Evolutionary conservation across 75 land plant species (phyloP).

Genomic region (Pinus tabuliformis): DNA sequence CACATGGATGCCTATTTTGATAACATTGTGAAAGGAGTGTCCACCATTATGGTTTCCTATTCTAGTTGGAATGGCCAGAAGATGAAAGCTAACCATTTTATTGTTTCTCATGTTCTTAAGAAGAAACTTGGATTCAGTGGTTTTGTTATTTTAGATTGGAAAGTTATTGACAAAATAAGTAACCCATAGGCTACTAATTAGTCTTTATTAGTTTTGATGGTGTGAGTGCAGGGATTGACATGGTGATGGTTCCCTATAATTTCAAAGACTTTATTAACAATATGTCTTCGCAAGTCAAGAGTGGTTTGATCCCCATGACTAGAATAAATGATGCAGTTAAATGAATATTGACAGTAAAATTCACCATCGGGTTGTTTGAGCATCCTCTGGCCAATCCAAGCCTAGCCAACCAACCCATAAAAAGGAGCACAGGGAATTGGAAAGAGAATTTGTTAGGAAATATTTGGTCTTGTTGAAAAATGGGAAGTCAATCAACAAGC

Average conservation of each 20-base stretch:
- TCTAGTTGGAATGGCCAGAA: too few species aligned
- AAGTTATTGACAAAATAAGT: slow-evolving; percentile 65
- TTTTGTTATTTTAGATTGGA: slow-evolving; percentile 41
- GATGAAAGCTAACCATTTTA: too few species aligned
- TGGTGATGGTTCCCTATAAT: neutral
- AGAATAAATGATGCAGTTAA: slow-evolving; percentile 65
- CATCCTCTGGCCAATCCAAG: slow-evolving; percentile 40
- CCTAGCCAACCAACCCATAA: slow-evolving; percentile 23
- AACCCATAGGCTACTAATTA: slow-evolving; percentile 54
- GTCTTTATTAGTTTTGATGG: slow-evolving; percentile 24
- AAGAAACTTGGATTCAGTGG: too few species aligned
- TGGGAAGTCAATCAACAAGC: slow-evolving; percentile 25
- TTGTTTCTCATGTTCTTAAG: too few species aligned
- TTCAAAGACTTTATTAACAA: slow-evolving; percentile 21
- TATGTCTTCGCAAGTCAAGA: too few species aligned
- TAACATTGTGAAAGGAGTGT: too few species aligned
- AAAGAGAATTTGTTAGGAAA: slow-evolving; percentile 80
- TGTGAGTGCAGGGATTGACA: too few species aligned
- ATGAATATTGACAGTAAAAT: slow-evolving; percentile 64
- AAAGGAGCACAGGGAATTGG: slow-evolving; percentile 66
- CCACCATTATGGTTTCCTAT: too few species aligned
- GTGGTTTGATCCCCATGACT: slow-evolving; percentile 22
- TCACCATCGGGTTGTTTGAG: slow-evolving; percentile 56
- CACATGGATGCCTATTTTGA: too few species aligned
- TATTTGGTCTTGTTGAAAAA: slow-evolving; percentile 82